phyloP scores from a whole-genome alignment of 306 rosid genomes.

The Ormosia semicastrata region DNA sequence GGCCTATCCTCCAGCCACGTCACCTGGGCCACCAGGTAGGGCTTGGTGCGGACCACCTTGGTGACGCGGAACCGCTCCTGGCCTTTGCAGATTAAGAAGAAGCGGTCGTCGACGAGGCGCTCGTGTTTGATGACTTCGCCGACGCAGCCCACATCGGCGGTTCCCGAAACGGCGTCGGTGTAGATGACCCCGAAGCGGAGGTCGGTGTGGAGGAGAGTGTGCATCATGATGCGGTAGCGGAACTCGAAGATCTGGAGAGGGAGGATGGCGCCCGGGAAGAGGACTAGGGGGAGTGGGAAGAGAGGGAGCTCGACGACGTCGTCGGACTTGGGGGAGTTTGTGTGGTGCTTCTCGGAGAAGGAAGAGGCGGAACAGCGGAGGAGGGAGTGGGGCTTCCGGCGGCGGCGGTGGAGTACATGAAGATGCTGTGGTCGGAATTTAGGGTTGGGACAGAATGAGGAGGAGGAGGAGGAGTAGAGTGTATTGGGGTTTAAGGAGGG shows the following conservation, averaged over 20 bases:
- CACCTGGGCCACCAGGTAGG: constrained; percentile 88
- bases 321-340: constrained; percentile 67
- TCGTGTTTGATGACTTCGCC: constrained; percentile 98
- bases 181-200: constrained; percentile 96
- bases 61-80: constrained; percentile 91
- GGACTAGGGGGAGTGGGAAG: constrained; percentile 85
- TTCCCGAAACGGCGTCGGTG: constrained; percentile 75
- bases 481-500: constrained; percentile 55
- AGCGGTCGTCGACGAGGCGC: constrained; percentile 90
- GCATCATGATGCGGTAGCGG: constrained; percentile 99
- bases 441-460: constrained; percentile 42
- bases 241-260: constrained; percentile 98
- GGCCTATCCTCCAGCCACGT: constrained; percentile 96
- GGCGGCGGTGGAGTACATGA: constrained; percentile 32
- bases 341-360: constrained; percentile 77
- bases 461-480: not conserved
- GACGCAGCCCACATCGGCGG: constrained; percentile 87
- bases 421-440: constrained; percentile 28
- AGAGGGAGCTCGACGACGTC: constrained; percentile 91
- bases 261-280: constrained; percentile 94
- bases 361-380: constrained; percentile 84
- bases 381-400: constrained; percentile 35
- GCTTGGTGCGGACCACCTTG: constrained; percentile 73
- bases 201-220: constrained; percentile 92
- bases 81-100: constrained; percentile 92